Percentiles rank a stretch among this genome's conserved stretches.
Evolutionary conservation across 148 eudicot species (phyloP).

Genomic region (Spergularia marina): DNA sequence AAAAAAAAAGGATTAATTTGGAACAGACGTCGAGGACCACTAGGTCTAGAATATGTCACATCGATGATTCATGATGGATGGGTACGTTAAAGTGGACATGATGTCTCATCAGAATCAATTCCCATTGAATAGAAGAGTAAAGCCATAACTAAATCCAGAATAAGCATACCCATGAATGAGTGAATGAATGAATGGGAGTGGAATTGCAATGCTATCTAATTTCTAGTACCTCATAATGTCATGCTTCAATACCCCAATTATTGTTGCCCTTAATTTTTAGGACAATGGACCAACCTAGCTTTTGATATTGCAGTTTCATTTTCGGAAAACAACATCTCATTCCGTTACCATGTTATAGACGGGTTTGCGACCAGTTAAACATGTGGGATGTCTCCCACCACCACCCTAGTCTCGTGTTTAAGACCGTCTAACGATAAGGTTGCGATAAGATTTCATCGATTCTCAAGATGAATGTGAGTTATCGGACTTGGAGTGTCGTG

Average conservation of each 20-base stretch:
- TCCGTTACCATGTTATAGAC: too few species aligned
- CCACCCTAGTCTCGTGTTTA: neutral
- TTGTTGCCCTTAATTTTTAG: neutral
- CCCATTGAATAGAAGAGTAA: neutral
- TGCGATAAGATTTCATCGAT: too few species aligned
- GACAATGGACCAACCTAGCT: neutral
- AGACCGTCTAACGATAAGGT: neutral
- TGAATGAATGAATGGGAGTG: neutral
- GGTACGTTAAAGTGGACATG: neutral
- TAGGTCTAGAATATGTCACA: neutral
- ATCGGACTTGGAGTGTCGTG: too few species aligned
- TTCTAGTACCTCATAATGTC: neutral
- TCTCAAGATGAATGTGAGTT: too few species aligned
- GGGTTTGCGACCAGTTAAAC: too few species aligned
- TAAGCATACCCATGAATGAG: constrained; percentile 1
- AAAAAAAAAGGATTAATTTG: neutral
- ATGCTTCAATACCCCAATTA: neutral
- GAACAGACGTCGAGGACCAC: neutral
- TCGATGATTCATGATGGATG: neutral
- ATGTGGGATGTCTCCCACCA: neutral
- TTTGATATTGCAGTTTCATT: neutral
- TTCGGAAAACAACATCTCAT: neutral
- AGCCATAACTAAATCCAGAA: neutral
- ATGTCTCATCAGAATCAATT: constrained; percentile 4
- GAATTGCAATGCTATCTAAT: neutral